Evolutionary conservation across 2,329 filamentous ascomycete species (phyloP).

Genomic region (Diplodia scrobiculata): DNA sequence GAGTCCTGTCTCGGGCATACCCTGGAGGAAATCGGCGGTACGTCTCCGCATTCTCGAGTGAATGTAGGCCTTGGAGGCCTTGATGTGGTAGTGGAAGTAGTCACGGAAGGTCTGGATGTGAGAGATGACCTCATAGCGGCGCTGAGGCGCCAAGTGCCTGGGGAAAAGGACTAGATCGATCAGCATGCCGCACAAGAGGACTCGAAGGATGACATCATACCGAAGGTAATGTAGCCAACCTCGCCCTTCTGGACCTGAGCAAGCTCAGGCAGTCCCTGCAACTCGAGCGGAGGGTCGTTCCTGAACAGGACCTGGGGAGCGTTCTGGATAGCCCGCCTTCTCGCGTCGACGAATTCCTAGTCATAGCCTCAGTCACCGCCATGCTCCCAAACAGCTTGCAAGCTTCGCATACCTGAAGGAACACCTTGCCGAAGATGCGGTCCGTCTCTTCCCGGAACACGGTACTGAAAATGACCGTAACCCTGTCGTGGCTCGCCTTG

Average conservation of each 20-base stretch:
- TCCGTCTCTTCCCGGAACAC: slow-evolving; percentile 98
- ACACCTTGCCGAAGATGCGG: slow-evolving; percentile 95
- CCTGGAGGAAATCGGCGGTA: slow-evolving; percentile 97
- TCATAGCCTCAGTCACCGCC: slow-evolving; percentile 33
- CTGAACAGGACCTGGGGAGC: slow-evolving; percentile 96
- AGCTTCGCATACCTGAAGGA: slow-evolving; percentile 65
- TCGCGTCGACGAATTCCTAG: slow-evolving; percentile 89
- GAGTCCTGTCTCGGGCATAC: slow-evolving; percentile 53
- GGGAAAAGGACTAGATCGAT: slow-evolving; percentile 78
- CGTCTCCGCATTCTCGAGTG: slow-evolving; percentile 97
- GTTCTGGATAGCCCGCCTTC: slow-evolving; percentile 94
- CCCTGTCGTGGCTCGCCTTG: slow-evolving; percentile 94
- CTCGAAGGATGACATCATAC: slow-evolving; percentile 54
- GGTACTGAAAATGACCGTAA: slow-evolving; percentile 98
- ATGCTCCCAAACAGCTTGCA: neutral
- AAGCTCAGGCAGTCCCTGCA: slow-evolving; percentile 84
- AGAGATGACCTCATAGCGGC: slow-evolving; percentile 92
- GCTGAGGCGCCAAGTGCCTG: slow-evolving; percentile 84
- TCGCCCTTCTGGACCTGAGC: slow-evolving; percentile 72
- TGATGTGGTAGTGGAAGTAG: slow-evolving; percentile 99
- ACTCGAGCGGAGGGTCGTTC: slow-evolving; percentile 88
- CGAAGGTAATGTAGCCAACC: slow-evolving; percentile 97
- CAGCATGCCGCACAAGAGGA: slow-evolving; percentile 33
- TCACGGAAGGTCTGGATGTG: slow-evolving; percentile 99
- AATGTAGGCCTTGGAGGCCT: slow-evolving; percentile 98